Conservation (phyloP, 176 grass and related monocot genomes). For the Themeda triandra region DNA sequence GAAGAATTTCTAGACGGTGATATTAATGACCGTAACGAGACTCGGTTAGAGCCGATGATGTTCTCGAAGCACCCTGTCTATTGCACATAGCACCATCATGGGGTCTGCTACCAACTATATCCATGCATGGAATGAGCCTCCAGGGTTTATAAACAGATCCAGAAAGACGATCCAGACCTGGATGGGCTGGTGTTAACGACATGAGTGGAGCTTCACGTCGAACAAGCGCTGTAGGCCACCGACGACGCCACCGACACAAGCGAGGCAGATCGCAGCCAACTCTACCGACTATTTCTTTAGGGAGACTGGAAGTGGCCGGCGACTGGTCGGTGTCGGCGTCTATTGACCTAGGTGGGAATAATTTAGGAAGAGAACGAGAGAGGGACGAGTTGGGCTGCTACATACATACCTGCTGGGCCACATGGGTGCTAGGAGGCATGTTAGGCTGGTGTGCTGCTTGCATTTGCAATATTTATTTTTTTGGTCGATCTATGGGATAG, state of each 20-base stretch:
- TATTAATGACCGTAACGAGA: neutral
- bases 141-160: neutral
- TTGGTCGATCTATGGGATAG: too few relatives aligned
- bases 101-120: neutral
- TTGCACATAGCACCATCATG: neutral
- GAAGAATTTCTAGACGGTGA: neutral
- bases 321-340: neutral
- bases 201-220: neutral
- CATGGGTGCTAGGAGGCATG: too few relatives aligned
- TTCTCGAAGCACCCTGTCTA: too few relatives aligned
- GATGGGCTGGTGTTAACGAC: neutral
- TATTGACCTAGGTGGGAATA: neutral
- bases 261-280: neutral
- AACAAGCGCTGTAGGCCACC: too few relatives aligned
- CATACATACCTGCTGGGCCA: too few relatives aligned
- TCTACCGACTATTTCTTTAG: neutral
- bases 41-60: too few relatives aligned
- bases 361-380: too few relatives aligned
- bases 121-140: too few relatives aligned
- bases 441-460: too few relatives aligned
- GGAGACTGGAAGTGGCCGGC: neutral
- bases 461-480: too few relatives aligned
- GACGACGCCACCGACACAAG: neutral
- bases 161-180: neutral
- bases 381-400: too few relatives aligned